Conservation (phyloP, 306 rosid genomes). For the Cucurbita argyrosperma region DNA sequence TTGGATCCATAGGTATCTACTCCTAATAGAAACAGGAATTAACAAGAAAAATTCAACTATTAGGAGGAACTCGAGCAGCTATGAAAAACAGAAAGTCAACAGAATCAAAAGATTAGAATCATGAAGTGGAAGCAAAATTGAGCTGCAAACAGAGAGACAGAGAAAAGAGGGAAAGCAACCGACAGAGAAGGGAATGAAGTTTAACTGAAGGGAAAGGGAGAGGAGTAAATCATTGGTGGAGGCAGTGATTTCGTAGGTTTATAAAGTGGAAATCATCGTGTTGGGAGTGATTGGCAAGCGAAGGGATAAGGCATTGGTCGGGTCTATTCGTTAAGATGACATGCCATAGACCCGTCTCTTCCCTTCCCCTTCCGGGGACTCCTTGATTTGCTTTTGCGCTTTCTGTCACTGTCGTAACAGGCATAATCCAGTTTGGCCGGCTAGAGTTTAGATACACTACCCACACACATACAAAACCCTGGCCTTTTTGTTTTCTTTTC, state of each 20-base stretch:
- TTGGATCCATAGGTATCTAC: background rate
- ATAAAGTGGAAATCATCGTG: background rate
- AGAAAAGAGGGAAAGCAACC: background rate
- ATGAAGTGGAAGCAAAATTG: background rate
- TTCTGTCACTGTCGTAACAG: background rate
- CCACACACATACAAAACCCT: too few relatives aligned
- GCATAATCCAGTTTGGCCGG: background rate
- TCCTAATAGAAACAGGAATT: background rate
- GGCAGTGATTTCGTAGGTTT: background rate
- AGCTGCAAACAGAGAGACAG: background rate
- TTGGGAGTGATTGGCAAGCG: background rate
- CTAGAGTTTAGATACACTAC: too few relatives aligned
- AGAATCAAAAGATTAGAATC: background rate
- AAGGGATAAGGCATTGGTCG: background rate
- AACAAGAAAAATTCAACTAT: background rate
- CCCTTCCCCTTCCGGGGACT: background rate
- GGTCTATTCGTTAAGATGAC: background rate
- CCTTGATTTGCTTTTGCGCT: background rate
- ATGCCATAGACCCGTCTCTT: background rate
- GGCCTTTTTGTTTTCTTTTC: background rate
- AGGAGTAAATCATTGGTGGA: background rate
- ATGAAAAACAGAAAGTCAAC: background rate
- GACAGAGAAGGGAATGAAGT: background rate
- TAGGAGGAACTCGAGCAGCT: background rate
- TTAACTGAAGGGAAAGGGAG: background rate